Percentiles rank a stretch among this genome's conserved stretches.
phyloP scores from a whole-genome alignment of 768 basidiomycete species.

The Gymnopilus junonius region DNA sequence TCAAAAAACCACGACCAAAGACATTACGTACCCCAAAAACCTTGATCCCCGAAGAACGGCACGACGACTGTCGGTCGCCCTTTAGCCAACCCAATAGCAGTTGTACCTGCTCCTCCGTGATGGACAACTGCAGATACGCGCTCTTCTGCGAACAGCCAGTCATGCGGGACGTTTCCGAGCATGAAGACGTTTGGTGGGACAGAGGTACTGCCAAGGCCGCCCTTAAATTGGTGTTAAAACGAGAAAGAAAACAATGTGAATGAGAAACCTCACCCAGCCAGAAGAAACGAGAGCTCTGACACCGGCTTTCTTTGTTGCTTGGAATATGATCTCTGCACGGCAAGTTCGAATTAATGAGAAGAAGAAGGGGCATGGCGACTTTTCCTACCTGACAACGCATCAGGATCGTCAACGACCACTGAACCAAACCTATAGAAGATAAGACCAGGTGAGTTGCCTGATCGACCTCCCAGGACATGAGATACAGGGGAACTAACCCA shows the following conservation, averaged over 20 bases:
- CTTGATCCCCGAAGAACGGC: slow-evolving; percentile 72
- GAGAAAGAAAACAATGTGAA: neutral
- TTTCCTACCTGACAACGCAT: slow-evolving; percentile 49
- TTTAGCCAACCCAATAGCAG: slow-evolving; percentile 62
- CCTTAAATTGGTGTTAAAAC: slow-evolving; percentile 30
- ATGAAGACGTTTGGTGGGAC: slow-evolving; percentile 63
- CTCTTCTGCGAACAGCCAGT: slow-evolving; percentile 64
- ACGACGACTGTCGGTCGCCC: slow-evolving; percentile 65
- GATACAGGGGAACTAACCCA: slow-evolving; percentile 40
- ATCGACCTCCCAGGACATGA: neutral
- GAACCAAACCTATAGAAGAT: slow-evolving; percentile 54
- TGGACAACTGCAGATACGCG: slow-evolving; percentile 64
- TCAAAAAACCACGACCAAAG: too few relatives aligned
- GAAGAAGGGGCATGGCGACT: neutral
- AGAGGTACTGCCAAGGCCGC: slow-evolving; percentile 54
- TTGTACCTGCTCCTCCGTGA: slow-evolving; percentile 71
- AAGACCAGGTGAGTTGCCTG: neutral
- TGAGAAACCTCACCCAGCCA: slow-evolving; percentile 50
- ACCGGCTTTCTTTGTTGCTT: slow-evolving; percentile 56
- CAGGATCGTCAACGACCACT: slow-evolving; percentile 60
- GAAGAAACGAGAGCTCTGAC: slow-evolving; percentile 66
- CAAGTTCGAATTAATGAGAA: neutral
- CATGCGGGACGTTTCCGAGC: slow-evolving; percentile 69
- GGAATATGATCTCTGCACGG: slow-evolving; percentile 56
- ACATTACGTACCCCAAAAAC: slow-evolving; percentile 56